Evolutionary conservation across 2,329 filamentous ascomycete species (phyloP).

Genomic region (Pseudopithomyces maydicus): DNA sequence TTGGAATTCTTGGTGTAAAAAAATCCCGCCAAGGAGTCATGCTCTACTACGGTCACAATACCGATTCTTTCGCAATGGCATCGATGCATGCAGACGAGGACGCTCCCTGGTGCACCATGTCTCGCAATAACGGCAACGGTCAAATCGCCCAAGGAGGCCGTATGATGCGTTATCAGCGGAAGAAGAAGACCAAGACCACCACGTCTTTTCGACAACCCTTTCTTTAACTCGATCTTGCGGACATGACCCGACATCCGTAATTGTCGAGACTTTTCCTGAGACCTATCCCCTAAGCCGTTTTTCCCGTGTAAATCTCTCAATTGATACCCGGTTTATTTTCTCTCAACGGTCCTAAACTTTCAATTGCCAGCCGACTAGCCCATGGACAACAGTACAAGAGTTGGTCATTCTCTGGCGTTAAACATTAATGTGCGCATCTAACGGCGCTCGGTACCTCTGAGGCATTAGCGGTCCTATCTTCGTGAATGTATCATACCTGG

Average conservation of each 20-base stretch:
- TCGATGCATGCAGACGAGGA: conserved; percentile 83
- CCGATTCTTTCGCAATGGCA: conserved; percentile 83
- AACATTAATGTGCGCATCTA: conserved; percentile 4
- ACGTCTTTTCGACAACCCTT: not conserved
- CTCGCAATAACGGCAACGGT: conserved; percentile 65
- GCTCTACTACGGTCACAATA: conserved; percentile 95
- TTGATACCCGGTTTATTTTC: not conserved
- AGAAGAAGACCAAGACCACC: conserved; percentile 33
- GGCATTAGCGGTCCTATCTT: not conserved
- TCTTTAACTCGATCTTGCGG: not conserved
- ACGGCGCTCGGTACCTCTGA: conserved; percentile 7
- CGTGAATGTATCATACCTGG: not conserved
- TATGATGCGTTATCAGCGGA: conserved; percentile 48
- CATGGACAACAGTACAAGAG: not conserved
- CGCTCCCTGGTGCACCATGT: conserved; percentile 84
- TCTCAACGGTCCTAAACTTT: not conserved
- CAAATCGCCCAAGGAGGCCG: conserved; percentile 61
- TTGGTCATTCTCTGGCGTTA: not conserved
- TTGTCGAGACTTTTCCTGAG: not conserved
- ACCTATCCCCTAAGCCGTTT: not conserved
- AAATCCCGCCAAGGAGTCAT: conserved; percentile 76
- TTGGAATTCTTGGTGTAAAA: conserved; percentile 90
- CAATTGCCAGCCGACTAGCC: not conserved
- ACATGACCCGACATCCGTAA: not conserved
- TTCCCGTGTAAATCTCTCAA: not conserved